Percentiles rank a stretch among this genome's conserved stretches.
Conservation (phyloP, 257 asterid species). For the Echium plantagineum region DNA sequence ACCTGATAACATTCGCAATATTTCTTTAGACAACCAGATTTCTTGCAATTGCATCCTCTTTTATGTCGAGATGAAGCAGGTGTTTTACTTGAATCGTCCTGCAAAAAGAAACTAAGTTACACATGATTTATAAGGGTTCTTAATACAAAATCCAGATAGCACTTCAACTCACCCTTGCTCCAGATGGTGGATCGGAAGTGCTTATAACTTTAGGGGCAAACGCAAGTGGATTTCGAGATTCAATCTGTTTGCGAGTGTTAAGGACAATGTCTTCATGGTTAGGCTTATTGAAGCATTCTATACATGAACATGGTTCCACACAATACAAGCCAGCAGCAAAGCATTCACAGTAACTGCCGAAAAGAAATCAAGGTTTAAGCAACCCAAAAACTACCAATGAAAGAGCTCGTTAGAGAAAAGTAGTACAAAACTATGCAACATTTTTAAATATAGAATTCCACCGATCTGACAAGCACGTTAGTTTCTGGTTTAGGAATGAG, state of each 20-base stretch:
- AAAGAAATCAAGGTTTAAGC: constrained; percentile 5
- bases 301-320: constrained; percentile 89
- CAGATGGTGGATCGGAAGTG: constrained; percentile 38
- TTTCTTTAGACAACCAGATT: constrained; percentile 90
- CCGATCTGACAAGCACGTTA: no score
- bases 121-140: background rate
- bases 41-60: constrained; percentile 98
- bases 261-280: constrained; percentile 88
- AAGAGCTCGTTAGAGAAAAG: background rate
- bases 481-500: no score
- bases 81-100: constrained; percentile 76
- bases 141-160: background rate
- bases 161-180: constrained; percentile 38
- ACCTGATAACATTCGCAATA: constrained; percentile 99
- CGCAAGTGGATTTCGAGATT: constrained; percentile 95
- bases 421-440: background rate
- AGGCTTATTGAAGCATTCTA: constrained; percentile 95
- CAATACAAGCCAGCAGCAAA: constrained; percentile 98
- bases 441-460: no score
- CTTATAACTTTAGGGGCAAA: constrained; percentile 91
- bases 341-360: constrained; percentile 87
- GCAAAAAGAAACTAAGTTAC: constrained; percentile 11
- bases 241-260: constrained; percentile 87
- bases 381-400: background rate
- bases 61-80: constrained; percentile 99